These are phyloP conservation scores for Suillus ampliporus DNA, from an alignment of 768 basidiomycete genomes.

Conservation along the genomic window DNA sequence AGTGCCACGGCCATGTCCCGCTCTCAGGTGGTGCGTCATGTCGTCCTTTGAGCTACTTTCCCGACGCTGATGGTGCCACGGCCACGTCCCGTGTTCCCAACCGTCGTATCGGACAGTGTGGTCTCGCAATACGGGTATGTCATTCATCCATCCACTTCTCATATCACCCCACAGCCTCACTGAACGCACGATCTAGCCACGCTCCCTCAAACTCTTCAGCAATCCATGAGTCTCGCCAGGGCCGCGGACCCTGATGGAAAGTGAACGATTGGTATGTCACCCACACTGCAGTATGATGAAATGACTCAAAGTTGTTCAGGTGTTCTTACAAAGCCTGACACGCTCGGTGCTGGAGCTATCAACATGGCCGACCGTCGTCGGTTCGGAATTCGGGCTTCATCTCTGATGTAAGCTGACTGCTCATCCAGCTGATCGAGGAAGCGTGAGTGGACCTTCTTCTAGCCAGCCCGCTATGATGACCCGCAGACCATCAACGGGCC, in stretches of 20 bases:
- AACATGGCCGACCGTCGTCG: conserved; percentile 29
- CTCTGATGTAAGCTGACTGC: conserved; percentile 38
- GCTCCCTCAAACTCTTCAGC: too few relatives aligned
- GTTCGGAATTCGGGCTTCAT: conserved; percentile 46
- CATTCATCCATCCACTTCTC: too few relatives aligned
- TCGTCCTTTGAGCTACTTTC: too few relatives aligned
- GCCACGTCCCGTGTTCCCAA: too few relatives aligned
- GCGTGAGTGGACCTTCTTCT: conserved; percentile 23
- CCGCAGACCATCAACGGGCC: too few relatives aligned
- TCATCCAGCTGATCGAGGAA: conserved; percentile 41
- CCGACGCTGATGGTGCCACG: too few relatives aligned
- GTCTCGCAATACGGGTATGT: too few relatives aligned
- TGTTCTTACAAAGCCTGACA: conserved; percentile 62
- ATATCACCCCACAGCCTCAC: too few relatives aligned
- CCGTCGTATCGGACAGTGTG: too few relatives aligned
- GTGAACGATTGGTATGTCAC: conserved; percentile 55
- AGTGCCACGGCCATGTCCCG: too few relatives aligned
- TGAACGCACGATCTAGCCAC: too few relatives aligned
- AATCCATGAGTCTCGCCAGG: conserved; percentile 53
- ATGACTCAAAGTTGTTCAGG: conserved; percentile 36
- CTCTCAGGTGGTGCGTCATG: too few relatives aligned
- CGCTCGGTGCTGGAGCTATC: conserved; percentile 42
- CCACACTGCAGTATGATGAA: background rate
- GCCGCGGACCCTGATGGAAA: conserved; percentile 50
- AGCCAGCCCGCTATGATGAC: background rate